These are phyloP conservation scores for Populus pruinosa DNA, from an alignment of 345 rosid genomes.

Conservation along the genomic window DNA sequence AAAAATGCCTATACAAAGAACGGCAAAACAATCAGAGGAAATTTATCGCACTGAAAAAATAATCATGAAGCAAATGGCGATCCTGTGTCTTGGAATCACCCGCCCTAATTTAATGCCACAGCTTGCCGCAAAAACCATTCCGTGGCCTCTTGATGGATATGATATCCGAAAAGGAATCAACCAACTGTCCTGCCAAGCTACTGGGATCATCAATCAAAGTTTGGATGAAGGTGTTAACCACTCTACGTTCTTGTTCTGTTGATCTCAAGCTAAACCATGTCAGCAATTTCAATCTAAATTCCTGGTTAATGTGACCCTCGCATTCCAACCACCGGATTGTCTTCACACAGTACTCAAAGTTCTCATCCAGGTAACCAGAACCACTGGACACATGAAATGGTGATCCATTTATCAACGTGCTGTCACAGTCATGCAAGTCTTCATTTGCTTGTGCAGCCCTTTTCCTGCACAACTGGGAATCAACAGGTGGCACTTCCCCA, in stretches of 20 bases:
- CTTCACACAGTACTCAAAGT: constrained; percentile 82
- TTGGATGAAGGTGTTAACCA: constrained; percentile 83
- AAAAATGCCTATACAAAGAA: constrained; percentile 41
- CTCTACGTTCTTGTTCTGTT: constrained; percentile 75
- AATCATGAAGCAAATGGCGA: constrained; percentile 27
- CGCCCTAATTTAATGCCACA: constrained; percentile 44
- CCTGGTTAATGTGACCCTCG: constrained; percentile 66
- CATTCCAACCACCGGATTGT: constrained; percentile 78
- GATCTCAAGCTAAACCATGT: constrained; percentile 97
- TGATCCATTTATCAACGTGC: constrained; percentile 68
- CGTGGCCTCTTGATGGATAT: constrained; percentile 69
- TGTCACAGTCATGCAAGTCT: constrained; percentile 77
- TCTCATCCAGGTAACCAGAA: constrained; percentile 65
- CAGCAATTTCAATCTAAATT: constrained; percentile 77
- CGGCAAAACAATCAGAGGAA: constrained; percentile 32
- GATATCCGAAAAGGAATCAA: constrained; percentile 72
- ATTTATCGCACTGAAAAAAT: constrained; percentile 23
- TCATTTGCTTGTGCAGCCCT: constrained; percentile 44
- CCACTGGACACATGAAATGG: constrained; percentile 43
- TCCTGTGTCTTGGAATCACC: constrained; percentile 18
- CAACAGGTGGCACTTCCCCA: constrained; percentile 56
- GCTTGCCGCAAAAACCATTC: constrained; percentile 60
- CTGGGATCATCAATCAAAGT: constrained; percentile 76
- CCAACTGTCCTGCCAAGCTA: constrained; percentile 90
- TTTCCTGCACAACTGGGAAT: constrained; percentile 68